These are phyloP conservation scores for Aspergillus egyptiacus DNA, from an alignment of 495 filamentous ascomycete species.

Conservation along the genomic window DNA sequence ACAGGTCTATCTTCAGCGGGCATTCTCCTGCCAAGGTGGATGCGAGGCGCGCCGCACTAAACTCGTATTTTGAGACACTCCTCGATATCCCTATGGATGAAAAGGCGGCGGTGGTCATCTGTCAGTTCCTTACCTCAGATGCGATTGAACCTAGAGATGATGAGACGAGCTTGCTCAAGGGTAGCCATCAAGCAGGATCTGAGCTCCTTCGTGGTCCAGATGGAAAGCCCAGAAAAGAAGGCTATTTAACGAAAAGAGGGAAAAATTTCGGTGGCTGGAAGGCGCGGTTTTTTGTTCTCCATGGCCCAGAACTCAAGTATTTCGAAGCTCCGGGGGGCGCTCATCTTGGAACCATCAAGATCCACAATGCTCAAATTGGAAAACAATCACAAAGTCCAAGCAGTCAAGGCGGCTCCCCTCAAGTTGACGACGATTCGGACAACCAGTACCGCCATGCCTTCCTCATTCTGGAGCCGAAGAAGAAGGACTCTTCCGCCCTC, in stretches of 20 bases:
- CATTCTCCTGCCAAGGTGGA: conserved; percentile 94
- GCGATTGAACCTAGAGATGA: conserved; percentile 72
- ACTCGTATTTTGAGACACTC: conserved; percentile 77
- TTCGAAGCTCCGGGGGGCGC: conserved; percentile 84
- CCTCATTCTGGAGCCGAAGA: conserved; percentile 88
- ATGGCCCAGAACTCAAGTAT: conserved; percentile 84
- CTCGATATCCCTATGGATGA: conserved; percentile 78
- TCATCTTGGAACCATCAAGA: conserved; percentile 88
- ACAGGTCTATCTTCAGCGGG: conserved; percentile 79
- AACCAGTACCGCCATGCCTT: conserved; percentile 97
- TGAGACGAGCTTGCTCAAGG: conserved; percentile 47
- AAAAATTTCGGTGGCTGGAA: conserved; percentile 99
- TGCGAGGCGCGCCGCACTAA: conserved; percentile 71
- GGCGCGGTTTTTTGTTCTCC: conserved; percentile 85
- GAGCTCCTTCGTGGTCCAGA: conserved; percentile 48
- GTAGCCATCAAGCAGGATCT: conserved; percentile 34
- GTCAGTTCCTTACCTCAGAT: conserved; percentile 81
- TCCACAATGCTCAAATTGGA: conserved; percentile 86
- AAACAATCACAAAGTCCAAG: conserved; percentile 63
- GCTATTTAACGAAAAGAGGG: conserved; percentile 90
- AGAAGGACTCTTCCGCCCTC: conserved; percentile 83
- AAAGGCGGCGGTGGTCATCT: conserved; percentile 70
- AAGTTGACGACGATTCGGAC: conserved; percentile 65
- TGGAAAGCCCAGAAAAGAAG: conserved; percentile 69
- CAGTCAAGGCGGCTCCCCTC: conserved; percentile 51